These are phyloP conservation scores for Tulasnella calospora DNA, from an alignment of 768 basidiomycete genomes.

Conservation along the genomic window DNA sequence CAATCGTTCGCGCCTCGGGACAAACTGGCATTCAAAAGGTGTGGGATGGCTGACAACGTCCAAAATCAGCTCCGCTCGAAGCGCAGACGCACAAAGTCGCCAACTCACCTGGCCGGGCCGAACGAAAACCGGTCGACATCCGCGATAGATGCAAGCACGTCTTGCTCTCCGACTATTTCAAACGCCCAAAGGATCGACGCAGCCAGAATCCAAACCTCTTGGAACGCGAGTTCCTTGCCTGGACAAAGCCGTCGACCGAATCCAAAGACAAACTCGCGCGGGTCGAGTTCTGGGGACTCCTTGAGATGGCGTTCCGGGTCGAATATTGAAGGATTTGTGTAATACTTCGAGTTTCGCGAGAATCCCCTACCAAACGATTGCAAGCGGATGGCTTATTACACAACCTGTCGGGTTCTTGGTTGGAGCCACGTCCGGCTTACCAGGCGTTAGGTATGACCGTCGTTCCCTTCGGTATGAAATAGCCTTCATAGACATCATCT, in stretches of 20 bases:
- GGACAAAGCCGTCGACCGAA: background rate
- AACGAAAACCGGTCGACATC: too few species aligned
- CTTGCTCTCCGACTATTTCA: too few species aligned
- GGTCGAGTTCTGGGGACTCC: background rate
- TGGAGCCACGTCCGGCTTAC: background rate
- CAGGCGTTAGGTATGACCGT: conserved; percentile 4
- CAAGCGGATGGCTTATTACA: too few species aligned
- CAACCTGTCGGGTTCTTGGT: background rate
- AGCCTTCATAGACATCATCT: conserved; percentile 26
- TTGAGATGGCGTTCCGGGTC: background rate
- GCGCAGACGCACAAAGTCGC: too few species aligned
- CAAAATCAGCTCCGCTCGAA: too few species aligned
- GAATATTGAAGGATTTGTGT: background rate
- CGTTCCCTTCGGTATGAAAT: conserved; percentile 9
- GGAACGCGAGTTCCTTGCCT: too few species aligned
- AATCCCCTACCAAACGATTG: too few species aligned
- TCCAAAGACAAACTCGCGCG: background rate
- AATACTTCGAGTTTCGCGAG: background rate
- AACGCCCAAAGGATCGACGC: too few species aligned
- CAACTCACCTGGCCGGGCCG: too few species aligned
- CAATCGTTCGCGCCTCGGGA: too few species aligned
- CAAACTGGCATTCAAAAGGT: background rate
- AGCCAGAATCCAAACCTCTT: too few species aligned
- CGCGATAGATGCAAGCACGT: too few species aligned
- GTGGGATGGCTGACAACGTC: background rate